Evolutionary conservation across 2,329 filamentous ascomycete genomes (phyloP).

Genomic region (Emmonsia crescens): DNA sequence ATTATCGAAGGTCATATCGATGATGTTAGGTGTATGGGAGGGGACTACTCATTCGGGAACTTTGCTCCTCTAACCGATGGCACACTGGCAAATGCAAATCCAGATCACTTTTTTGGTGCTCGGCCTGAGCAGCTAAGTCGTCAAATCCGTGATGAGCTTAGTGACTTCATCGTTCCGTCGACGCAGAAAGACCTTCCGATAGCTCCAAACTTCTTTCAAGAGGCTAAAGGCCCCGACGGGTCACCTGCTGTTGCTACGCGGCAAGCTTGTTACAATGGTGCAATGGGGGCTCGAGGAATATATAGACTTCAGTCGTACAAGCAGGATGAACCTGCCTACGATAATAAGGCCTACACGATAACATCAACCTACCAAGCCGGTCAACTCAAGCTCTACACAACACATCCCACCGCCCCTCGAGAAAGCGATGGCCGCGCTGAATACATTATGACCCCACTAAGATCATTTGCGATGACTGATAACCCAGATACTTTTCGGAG

Average conservation of each 20-base stretch:
- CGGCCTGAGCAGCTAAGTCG: conserved; percentile 20
- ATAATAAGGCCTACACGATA: conserved; percentile 32
- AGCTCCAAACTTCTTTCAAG: conserved; percentile 28
- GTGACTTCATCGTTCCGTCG: conserved; percentile 21
- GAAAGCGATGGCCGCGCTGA: background rate
- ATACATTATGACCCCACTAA: conserved; percentile 7
- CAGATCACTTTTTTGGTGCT: conserved; percentile 23
- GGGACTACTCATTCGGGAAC: conserved; percentile 25
- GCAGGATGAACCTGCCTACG: conserved; percentile 20
- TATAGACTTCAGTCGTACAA: conserved; percentile 25
- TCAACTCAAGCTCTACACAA: conserved; percentile 1
- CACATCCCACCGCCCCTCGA: background rate
- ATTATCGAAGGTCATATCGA: conserved; percentile 11
- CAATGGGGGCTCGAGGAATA: background rate
- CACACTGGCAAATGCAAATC: conserved; percentile 16
- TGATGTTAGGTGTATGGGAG: conserved; percentile 15
- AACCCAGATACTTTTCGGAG: conserved; percentile 21
- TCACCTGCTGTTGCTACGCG: conserved; percentile 19
- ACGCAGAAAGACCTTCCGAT: conserved; percentile 5
- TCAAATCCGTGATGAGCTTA: conserved; percentile 18
- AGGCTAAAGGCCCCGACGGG: conserved; percentile 28
- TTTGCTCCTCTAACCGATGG: conserved; percentile 26
- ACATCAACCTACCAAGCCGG: conserved; percentile 16
- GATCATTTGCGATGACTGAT: background rate
- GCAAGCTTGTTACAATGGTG: conserved; percentile 3